These are phyloP conservation scores for Fusarium protoensiforme DNA, from an alignment of 2,329 filamentous ascomycete species.

Conservation along the genomic window DNA sequence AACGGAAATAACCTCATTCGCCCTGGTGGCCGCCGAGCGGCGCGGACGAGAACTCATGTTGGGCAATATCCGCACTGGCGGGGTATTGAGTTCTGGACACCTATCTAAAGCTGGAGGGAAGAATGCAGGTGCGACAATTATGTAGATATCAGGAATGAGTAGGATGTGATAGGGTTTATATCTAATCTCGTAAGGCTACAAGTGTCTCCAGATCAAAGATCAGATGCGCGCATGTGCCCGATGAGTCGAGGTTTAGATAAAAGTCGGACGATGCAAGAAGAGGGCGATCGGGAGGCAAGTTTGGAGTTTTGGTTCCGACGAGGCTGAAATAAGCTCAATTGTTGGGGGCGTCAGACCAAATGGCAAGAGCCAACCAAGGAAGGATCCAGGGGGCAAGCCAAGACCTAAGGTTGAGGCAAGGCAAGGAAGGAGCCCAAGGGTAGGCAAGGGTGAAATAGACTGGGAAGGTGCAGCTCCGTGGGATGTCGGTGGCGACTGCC, in stretches of 20 bases:
- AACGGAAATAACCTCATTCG: constrained; percentile 56
- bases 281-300: constrained; percentile 3
- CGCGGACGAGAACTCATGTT: constrained; percentile 62
- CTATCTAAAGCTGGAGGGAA: neutral
- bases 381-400: neutral
- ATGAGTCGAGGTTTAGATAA: neutral
- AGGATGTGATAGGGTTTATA: neutral
- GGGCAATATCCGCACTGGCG: constrained; percentile 36
- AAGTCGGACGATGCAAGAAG: constrained; percentile 3
- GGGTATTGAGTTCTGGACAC: constrained; percentile 1
- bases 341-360: constrained; percentile 19
- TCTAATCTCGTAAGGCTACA: constrained; percentile 2
- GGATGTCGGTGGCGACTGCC: constrained; percentile 26
- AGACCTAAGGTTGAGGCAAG: constrained; percentile 12
- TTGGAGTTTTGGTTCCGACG: constrained; percentile 22
- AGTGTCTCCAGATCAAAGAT: neutral
- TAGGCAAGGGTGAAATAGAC: constrained; percentile 1
- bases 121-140: constrained; percentile 9
- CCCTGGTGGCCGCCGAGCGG: constrained; percentile 56
- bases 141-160: neutral
- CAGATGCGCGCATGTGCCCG: constrained; percentile 4
- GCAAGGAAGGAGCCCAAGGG: neutral
- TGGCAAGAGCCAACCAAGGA: constrained; percentile 19
- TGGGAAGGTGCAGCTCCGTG: constrained; percentile 4
- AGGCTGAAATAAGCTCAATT: constrained; percentile 42